These are phyloP conservation scores for Schizophyllum commune DNA, from an alignment of 1,284 basidiomycete species.

Conservation along the genomic window DNA sequence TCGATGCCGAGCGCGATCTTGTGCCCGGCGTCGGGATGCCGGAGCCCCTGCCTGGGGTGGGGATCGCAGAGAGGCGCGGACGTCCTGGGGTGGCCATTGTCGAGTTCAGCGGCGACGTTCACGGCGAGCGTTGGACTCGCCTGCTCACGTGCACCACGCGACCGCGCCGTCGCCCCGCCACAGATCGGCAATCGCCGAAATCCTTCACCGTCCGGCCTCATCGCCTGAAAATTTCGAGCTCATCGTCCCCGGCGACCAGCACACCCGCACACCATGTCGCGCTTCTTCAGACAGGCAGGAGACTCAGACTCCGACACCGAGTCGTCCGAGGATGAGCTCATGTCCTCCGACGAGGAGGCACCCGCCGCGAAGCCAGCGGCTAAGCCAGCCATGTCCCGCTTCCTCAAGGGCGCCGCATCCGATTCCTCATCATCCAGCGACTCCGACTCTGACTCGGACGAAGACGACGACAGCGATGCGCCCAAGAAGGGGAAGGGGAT, in stretches of 20 bases:
- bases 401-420: conserved; percentile 49
- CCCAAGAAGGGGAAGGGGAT: conserved; percentile 13
- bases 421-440: conserved; percentile 45
- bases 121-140: too few relatives aligned
- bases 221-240: too few relatives aligned
- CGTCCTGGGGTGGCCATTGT: not conserved
- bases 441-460: conserved; percentile 31
- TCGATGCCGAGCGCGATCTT: not conserved
- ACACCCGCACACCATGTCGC: conserved; percentile 56
- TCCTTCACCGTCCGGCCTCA: too few relatives aligned
- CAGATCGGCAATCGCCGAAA: too few relatives aligned
- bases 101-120: too few relatives aligned
- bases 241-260: too few relatives aligned
- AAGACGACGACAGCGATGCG: conserved; percentile 40
- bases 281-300: conserved; percentile 80
- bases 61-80: not conserved
- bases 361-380: conserved; percentile 41
- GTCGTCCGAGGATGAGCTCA: conserved; percentile 75
- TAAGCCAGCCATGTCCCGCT: conserved; percentile 69
- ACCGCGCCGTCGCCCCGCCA: too few relatives aligned
- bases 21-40: too few relatives aligned
- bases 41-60: not conserved
- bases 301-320: conserved; percentile 77
- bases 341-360: conserved; percentile 64
- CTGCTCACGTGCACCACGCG: too few relatives aligned